phyloP scores from a whole-genome alignment of 148 eudicot genomes.

The Rhododendron griersonianum region DNA sequence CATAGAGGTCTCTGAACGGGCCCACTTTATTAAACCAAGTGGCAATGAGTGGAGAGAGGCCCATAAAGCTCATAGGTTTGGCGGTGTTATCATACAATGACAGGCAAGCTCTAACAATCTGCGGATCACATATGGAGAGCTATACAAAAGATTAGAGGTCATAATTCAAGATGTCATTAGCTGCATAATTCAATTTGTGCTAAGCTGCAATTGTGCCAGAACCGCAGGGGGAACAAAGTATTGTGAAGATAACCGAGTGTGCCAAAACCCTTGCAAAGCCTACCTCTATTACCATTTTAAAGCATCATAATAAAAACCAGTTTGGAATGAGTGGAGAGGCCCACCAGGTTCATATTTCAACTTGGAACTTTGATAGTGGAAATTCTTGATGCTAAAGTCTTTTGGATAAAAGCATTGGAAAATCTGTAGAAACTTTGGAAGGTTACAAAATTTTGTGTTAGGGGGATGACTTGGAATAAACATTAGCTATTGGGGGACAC shows the following conservation, averaged over 20 bases:
- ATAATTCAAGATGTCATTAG: background rate
- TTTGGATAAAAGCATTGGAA: background rate
- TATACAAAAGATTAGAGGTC: background rate
- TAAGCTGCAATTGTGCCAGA: background rate
- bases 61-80: background rate
- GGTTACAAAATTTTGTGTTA: background rate
- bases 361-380: background rate
- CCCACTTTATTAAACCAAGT: background rate
- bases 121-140: background rate
- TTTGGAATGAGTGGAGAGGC: background rate
- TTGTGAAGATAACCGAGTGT: background rate
- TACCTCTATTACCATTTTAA: background rate
- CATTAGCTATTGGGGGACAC: background rate
- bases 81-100: background rate
- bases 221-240: background rate
- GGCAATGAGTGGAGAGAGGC: background rate
- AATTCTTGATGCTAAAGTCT: background rate
- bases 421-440: background rate
- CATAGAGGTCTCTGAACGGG: background rate
- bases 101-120: background rate
- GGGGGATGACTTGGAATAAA: background rate
- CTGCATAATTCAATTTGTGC: background rate
- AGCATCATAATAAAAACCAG: background rate
- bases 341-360: background rate
- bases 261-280: background rate